Conservation (phyloP, 495 filamentous ascomycete species). For the Podospora comata region DNA sequence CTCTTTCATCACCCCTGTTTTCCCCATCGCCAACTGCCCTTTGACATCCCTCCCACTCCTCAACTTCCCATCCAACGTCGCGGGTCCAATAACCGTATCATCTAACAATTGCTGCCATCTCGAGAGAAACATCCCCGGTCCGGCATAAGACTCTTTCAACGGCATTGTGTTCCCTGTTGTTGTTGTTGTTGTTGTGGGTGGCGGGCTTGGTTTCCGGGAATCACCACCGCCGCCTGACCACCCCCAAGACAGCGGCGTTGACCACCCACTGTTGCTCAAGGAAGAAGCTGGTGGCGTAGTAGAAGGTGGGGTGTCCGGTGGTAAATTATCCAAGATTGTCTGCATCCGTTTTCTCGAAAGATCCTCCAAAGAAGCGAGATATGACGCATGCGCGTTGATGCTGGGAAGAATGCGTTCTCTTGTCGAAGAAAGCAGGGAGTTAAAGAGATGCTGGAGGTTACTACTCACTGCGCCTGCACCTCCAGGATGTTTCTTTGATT, state of each 20-base stretch:
- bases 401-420: conserved; percentile 35
- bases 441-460: conserved; percentile 46
- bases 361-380: conserved; percentile 47
- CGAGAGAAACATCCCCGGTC: conserved; percentile 61
- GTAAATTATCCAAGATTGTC: conserved; percentile 36
- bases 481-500: not conserved
- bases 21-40: conserved; percentile 47
- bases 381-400: conserved; percentile 52
- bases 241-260: not conserved
- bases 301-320: conserved; percentile 11
- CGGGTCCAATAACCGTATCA: conserved; percentile 56
- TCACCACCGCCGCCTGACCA: not conserved
- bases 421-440: conserved; percentile 39
- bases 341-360: conserved; percentile 51
- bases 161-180: not conserved
- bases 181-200: not conserved
- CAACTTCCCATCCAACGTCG: conserved; percentile 38
- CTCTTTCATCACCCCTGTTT: conserved; percentile 37
- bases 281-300: not conserved
- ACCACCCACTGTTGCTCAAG: conserved; percentile 9
- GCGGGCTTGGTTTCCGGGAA: not conserved
- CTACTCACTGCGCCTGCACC: conserved; percentile 45
- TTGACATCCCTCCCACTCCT: conserved; percentile 52
- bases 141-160: conserved; percentile 28
- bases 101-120: conserved; percentile 64